phyloP scores from a whole-genome alignment of 805 yeast species.

The Saccharomycopsis fermentans region DNA sequence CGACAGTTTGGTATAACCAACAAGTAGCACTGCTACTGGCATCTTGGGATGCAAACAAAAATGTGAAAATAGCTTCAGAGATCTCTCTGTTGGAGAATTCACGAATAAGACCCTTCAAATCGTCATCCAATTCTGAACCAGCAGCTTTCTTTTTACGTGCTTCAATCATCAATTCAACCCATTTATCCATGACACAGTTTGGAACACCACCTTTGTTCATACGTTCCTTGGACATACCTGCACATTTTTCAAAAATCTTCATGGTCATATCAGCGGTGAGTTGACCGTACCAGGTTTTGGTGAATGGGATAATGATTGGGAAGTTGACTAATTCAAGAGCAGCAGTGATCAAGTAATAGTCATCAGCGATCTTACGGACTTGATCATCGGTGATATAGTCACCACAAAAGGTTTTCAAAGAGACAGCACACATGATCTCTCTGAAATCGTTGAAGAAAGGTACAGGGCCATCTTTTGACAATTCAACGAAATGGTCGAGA shows the following conservation, averaged over 20 bases:
- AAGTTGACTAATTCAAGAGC: constrained; percentile 96
- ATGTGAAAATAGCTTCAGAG: constrained; percentile 93
- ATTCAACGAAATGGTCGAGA: constrained; percentile 51
- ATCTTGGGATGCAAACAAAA: constrained; percentile 95
- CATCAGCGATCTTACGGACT: constrained; percentile 80
- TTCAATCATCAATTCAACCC: constrained; percentile 82
- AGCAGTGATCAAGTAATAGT: constrained; percentile 85
- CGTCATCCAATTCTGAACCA: constrained; percentile 27
- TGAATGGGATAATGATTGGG: constrained; percentile 91
- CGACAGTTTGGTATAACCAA: constrained; percentile 94
- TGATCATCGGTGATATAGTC: constrained; percentile 88
- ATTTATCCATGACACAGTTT: constrained; percentile 87
- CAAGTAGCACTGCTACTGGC: constrained; percentile 96
- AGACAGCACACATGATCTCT: constrained; percentile 91
- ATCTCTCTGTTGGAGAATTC: constrained; percentile 86
- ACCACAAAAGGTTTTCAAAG: constrained; percentile 92
- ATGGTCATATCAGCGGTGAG: constrained; percentile 87
- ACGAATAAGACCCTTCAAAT: constrained; percentile 54
- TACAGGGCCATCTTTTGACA: constrained; percentile 52
- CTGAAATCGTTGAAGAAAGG: constrained; percentile 89
- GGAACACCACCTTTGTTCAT: constrained; percentile 72
- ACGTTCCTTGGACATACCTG: constrained; percentile 74
- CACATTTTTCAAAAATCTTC: constrained; percentile 84
- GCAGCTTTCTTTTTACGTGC: constrained; percentile 34
- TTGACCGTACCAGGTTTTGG: constrained; percentile 97